Base-by-base conservation (phyloP, 2,329 filamentous ascomycete genomes). In the Claviceps sp. region DNA sequence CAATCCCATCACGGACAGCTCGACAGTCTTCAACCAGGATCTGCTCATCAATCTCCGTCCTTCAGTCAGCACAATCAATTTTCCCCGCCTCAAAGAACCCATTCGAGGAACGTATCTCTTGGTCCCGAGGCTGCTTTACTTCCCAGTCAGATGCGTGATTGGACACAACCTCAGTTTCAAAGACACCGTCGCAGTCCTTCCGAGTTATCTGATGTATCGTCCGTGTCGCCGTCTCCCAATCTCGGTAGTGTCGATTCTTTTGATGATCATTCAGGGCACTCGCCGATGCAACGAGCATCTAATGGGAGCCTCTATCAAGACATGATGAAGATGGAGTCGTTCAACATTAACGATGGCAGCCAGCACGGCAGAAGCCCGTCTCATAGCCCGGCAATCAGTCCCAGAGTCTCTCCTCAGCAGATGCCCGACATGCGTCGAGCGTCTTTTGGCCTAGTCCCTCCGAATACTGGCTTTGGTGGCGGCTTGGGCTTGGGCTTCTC, bases 161-260 rank as follows among this genome's bases (percentile, higher is more conserved):
- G 77, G 77, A 72, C 59, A 43, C 72, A 74, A 52, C 67, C 72
- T 14, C 76, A 79, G 54, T 96, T 95, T 62, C 84, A 87, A 58
- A 75, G 79, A n/a, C 91, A 96, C 64, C 79, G 89, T 59, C 81
- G 90, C 61, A 83, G 81, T 40, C 87, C 88, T 1, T 96, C 90
- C n/a, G 91, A 96, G 60, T 89, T 85, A 61, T 95, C 89, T 2
- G 91, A 96, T 59, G 84, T 95, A 5, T 95, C 84, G 5, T 95
- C 89, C 18, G 87, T 84, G 16, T 83, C 87, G 22, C 86, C 84
- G 24, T 96, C 91, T 18, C 91, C 91, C 3, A 89, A 88, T 62
- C 70, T 95, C 53, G 78, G 78, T 30, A 85, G 85, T 58, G 77
- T 85, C 54, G 90, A 96, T 61, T 80, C 73, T 56, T 94, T 95